These are phyloP conservation scores for Blechomonas ayalai DNA, from an alignment of 208 protist genomes.

Conservation along the genomic window DNA sequence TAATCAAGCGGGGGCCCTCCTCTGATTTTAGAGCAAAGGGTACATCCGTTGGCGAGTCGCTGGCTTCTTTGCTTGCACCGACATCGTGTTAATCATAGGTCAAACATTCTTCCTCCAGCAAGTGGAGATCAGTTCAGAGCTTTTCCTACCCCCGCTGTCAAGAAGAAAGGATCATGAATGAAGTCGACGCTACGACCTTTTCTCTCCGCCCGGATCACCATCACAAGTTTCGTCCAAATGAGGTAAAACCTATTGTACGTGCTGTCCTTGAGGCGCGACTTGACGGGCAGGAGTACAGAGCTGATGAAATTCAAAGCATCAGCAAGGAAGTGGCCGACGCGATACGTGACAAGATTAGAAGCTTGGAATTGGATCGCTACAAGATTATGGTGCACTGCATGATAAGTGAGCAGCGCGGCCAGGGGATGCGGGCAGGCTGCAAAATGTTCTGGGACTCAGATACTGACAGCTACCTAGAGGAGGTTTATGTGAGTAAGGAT, in stretches of 20 bases:
- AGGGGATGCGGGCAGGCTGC: conserved; percentile 87
- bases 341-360: conserved; percentile 77
- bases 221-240: conserved; percentile 75
- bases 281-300: conserved; percentile 85
- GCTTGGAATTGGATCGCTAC: conserved; percentile 86
- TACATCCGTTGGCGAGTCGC: no score
- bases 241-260: conserved; percentile 76
- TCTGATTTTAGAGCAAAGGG: no score
- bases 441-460: conserved; percentile 95
- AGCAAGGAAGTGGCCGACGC: conserved; percentile 91
- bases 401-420: conserved; percentile 90
- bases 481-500: conserved; percentile 86
- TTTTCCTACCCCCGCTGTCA: no score
- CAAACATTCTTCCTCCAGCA: no score
- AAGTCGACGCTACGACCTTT: conserved; percentile 71
- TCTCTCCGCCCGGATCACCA: conserved; percentile 85
- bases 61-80: no score
- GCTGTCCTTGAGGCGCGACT: conserved; percentile 67
- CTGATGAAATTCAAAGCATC: conserved; percentile 86
- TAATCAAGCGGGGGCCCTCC: no score
- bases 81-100: no score
- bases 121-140: no score
- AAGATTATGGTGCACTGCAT: conserved; percentile 92
- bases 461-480: conserved; percentile 91
- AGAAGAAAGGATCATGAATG: no score